These are phyloP conservation scores for Didymella sp. DNA, from an alignment of 2,329 filamentous ascomycete species.

Conservation along the genomic window DNA sequence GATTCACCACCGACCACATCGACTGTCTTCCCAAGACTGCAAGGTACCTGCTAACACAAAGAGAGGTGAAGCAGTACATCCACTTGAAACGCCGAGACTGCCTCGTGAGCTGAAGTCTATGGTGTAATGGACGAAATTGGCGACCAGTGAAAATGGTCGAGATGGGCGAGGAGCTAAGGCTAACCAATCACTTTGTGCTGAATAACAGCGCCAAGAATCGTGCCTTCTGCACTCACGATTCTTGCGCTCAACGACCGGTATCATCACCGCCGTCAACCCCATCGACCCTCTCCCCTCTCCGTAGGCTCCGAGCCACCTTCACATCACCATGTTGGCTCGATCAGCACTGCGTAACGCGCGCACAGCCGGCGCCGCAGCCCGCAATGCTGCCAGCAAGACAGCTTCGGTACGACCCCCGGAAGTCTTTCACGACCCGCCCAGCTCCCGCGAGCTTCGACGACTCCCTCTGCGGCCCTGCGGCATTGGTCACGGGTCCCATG, in stretches of 20 bases:
- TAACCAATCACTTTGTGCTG: constrained; percentile 12
- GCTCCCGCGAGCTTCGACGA: constrained; percentile 39
- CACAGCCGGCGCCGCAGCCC: constrained; percentile 83
- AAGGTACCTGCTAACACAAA: not conserved
- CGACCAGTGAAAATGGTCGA: not conserved
- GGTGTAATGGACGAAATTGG: constrained; percentile 5
- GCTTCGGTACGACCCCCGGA: constrained; percentile 54
- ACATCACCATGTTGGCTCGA: constrained; percentile 85
- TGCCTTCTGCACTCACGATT: constrained; percentile 3
- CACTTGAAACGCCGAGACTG: not conserved
- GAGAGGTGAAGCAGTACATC: not conserved
- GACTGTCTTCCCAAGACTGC: not conserved
- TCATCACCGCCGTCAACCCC: constrained; percentile 45
- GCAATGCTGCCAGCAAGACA: constrained; percentile 58
- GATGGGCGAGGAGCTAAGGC: not conserved
- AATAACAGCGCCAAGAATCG: constrained; percentile 8
- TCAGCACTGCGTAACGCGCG: constrained; percentile 88
- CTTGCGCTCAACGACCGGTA: constrained; percentile 27
- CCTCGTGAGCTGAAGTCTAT: constrained; percentile 13
- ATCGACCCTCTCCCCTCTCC: constrained; percentile 45
- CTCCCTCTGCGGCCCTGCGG: constrained; percentile 28
- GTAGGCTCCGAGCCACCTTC: constrained; percentile 49
- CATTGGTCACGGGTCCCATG: constrained; percentile 22
- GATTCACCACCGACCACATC: not conserved
- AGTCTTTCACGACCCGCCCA: constrained; percentile 31